Percentiles rank a stretch among this genome's conserved stretches.
Evolutionary conservation across 2,329 filamentous ascomycete genomes (phyloP).

Genomic region (Byssothecium circinans): DNA sequence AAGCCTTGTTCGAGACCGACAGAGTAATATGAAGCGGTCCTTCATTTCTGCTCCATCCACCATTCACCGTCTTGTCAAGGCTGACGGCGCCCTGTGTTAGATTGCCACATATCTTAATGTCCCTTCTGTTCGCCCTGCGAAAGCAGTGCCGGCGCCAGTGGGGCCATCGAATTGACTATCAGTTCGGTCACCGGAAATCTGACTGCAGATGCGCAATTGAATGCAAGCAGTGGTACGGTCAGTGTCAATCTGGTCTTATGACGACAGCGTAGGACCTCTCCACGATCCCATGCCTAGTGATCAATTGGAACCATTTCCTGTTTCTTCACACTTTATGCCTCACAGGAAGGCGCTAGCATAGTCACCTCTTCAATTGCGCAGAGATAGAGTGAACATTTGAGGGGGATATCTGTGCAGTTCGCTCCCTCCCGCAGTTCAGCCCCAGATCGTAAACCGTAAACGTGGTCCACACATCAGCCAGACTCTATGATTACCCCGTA

Average conservation of each 20-base stretch:
- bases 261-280: no score
- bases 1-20: slow-evolving; percentile 23
- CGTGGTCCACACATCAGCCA: neutral
- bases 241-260: no score
- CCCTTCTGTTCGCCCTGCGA: slow-evolving; percentile 18
- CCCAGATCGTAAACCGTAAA: neutral
- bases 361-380: no score
- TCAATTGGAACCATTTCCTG: no score
- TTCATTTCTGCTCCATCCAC: slow-evolving; percentile 21
- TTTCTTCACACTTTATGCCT: no score
- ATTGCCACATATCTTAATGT: no score
- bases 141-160: slow-evolving; percentile 4
- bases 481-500: neutral
- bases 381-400: neutral
- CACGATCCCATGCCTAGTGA: neutral
- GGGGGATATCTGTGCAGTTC: neutral
- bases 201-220: neutral
- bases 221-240: neutral
- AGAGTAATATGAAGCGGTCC: slow-evolving; percentile 25
- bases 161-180: neutral
- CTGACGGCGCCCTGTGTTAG: slow-evolving; percentile 12
- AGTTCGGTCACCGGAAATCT: slow-evolving; percentile 3
- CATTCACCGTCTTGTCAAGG: slow-evolving; percentile 15
- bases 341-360: no score
- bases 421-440: neutral